phyloP scores from a whole-genome alignment of 371 early-diverging fungal species.

The Zancudomyces culisetae region DNA sequence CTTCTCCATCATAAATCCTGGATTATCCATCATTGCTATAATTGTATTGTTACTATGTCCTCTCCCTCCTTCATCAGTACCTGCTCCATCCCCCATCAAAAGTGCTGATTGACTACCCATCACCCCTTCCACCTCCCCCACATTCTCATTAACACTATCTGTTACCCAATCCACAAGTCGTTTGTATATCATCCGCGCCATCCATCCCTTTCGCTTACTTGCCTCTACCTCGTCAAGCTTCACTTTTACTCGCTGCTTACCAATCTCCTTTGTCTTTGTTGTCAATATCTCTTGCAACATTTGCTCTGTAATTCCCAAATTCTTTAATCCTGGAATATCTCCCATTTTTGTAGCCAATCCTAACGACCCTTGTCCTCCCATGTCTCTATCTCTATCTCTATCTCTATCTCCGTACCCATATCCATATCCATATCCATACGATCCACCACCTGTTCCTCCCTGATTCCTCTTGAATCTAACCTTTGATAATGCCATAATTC shows the following conservation, averaged over 20 bases:
- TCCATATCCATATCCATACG: too few relatives aligned
- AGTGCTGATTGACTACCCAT: too few relatives aligned
- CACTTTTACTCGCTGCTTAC: conserved; percentile 64
- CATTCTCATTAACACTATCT: conserved; percentile 21
- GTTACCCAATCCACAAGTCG: conserved; percentile 81
- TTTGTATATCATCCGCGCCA: conserved; percentile 59
- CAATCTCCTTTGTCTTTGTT: conserved; percentile 39
- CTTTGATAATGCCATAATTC: conserved; percentile 80
- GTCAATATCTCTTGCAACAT: conserved; percentile 51
- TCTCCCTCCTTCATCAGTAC: too few relatives aligned
- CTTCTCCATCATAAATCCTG: not conserved
- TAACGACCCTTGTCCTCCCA: conserved; percentile 35
- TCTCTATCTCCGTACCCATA: too few relatives aligned
- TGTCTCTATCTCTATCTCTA: not conserved
- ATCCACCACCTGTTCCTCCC: too few relatives aligned
- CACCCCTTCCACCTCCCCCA: not conserved
- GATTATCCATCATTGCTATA: not conserved
- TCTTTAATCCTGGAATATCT: not conserved
- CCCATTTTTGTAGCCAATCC: conserved; percentile 23
- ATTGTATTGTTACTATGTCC: not conserved
- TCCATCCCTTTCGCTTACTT: conserved; percentile 42
- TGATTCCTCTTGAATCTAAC: conserved; percentile 14
- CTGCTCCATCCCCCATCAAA: too few relatives aligned
- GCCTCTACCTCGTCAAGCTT: conserved; percentile 62
- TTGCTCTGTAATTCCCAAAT: conserved; percentile 41